These are phyloP conservation scores for Nemania bipapillata DNA, from an alignment of 2,329 filamentous ascomycete genomes.

Conservation along the genomic window DNA sequence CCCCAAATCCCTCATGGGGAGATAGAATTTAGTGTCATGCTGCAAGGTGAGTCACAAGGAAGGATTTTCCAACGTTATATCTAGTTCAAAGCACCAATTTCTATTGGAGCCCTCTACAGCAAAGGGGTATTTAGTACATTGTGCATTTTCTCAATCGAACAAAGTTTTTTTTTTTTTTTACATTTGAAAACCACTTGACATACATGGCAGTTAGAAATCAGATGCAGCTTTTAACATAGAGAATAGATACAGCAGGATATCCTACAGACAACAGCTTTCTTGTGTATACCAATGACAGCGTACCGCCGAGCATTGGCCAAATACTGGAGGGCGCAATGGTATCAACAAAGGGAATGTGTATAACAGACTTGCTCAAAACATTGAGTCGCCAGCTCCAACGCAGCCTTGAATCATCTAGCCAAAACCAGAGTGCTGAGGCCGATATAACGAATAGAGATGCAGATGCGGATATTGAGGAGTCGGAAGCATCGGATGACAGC, in stretches of 20 bases:
- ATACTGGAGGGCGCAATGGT: conserved; percentile 42
- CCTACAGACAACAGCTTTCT: conserved; percentile 44
- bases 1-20: conserved; percentile 40
- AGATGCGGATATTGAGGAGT: conserved; percentile 35
- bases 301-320: conserved; percentile 37
- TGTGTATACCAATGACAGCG: conserved; percentile 44
- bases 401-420: conserved; percentile 37
- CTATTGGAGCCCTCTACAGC: not conserved
- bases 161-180: not conserved
- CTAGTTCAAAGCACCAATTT: not conserved
- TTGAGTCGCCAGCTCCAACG: conserved; percentile 50
- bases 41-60: conserved; percentile 48
- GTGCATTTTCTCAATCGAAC: not conserved
- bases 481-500: conserved; percentile 39
- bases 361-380: conserved; percentile 43
- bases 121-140: not conserved
- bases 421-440: conserved; percentile 43
- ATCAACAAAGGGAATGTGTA: conserved; percentile 39
- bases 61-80: not conserved
- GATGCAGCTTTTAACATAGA: conserved; percentile 1
- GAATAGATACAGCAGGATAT: conserved; percentile 41
- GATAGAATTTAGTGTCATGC: conserved; percentile 55
- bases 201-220: not conserved
- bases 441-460: not conserved
- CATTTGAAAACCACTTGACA: not conserved